These are phyloP conservation scores for Trichoderma atroviride DNA, from an alignment of 2,329 filamentous ascomycete genomes.

Conservation along the genomic window DNA sequence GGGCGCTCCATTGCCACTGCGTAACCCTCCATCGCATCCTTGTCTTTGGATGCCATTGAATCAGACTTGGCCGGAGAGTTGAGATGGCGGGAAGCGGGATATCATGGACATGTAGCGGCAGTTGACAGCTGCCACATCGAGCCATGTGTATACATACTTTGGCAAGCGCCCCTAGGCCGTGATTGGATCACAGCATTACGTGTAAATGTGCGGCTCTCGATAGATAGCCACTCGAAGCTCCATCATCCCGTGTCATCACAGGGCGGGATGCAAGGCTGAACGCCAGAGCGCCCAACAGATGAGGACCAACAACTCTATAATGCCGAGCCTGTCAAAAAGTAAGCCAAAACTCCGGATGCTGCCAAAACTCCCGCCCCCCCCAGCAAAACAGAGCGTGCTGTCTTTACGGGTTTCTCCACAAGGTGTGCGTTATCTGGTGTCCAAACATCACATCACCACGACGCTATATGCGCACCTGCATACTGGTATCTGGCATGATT, in stretches of 20 bases:
- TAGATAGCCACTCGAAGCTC: constrained; percentile 12
- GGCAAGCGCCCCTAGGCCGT: background rate
- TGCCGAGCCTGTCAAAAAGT: background rate
- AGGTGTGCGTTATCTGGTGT: background rate
- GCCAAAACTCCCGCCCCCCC: constrained; percentile 11
- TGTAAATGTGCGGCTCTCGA: background rate
- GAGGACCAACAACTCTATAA: background rate
- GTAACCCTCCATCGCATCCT: background rate
- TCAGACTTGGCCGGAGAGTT: background rate
- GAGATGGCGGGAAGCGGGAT: background rate
- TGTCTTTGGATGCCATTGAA: background rate
- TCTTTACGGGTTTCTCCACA: background rate
- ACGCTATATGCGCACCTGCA: constrained; percentile 16
- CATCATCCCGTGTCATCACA: background rate
- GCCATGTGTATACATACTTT: too few species aligned
- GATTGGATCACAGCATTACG: background rate
- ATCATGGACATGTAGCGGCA: background rate
- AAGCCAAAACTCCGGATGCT: constrained; percentile 7
- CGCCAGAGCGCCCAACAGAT: background rate
- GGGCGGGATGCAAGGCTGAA: constrained; percentile 5
- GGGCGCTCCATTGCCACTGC: background rate
- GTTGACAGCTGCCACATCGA: background rate
- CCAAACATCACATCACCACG: background rate
- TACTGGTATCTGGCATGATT: constrained; percentile 21
- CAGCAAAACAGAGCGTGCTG: background rate